Percentiles rank a stretch among this genome's conserved stretches.
Conservation (phyloP, 208 protist species). For the Crithidia bombi region DNA sequence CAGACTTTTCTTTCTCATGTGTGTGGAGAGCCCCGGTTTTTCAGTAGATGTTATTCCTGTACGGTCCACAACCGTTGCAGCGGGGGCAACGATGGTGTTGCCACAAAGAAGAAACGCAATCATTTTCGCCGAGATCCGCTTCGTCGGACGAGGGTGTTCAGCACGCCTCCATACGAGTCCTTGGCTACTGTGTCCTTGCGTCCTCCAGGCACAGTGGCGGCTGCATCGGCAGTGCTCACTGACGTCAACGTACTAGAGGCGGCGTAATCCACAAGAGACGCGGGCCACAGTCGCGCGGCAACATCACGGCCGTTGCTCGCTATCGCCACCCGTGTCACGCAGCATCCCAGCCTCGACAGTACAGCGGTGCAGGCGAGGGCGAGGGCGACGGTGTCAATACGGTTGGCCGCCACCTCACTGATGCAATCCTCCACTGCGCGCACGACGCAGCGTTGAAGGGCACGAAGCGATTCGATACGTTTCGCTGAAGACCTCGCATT, state of each 20-base stretch:
- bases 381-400: slow-evolving; percentile 63
- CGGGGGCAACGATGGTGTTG: neutral
- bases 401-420: slow-evolving; percentile 54
- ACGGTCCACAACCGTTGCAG: no score
- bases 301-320: neutral
- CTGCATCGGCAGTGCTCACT: neutral
- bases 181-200: neutral
- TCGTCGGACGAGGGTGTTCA: slow-evolving; percentile 8
- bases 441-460: slow-evolving; percentile 20
- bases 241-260: neutral
- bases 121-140: neutral
- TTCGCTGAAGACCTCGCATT: neutral
- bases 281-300: neutral
- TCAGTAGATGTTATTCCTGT: neutral
- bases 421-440: slow-evolving; percentile 45
- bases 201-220: neutral
- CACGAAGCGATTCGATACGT: slow-evolving; percentile 12
- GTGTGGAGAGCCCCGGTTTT: no score
- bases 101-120: neutral
- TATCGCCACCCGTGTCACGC: slow-evolving; percentile 21
- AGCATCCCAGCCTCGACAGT: slow-evolving; percentile 51
- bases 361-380: slow-evolving; percentile 39
- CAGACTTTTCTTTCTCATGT: no score
- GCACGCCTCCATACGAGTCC: slow-evolving; percentile 10
- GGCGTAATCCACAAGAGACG: neutral